Conservation (phyloP, 768 basidiomycete species). For the Russula sp. region DNA sequence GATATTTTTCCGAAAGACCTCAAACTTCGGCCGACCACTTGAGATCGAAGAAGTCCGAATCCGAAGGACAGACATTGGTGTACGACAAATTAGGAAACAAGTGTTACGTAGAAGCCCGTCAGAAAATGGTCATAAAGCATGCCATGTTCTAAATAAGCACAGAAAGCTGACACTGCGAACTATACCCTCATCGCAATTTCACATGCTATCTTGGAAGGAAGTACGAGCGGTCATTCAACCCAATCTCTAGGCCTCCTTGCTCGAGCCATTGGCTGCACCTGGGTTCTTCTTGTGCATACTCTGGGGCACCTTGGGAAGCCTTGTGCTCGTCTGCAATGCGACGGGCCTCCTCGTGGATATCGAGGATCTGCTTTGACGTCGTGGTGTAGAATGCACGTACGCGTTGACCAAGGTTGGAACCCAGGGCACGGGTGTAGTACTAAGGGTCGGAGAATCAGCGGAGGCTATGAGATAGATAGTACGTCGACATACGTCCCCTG, state of each 20-base stretch:
- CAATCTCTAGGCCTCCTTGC: not conserved
- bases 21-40: conserved; percentile 15
- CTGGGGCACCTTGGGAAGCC: conserved; percentile 10
- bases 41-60: not conserved
- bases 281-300: not conserved
- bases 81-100: no score
- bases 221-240: not conserved
- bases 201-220: not conserved
- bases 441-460: conserved; percentile 33
- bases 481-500: conserved; percentile 52
- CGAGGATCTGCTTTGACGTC: conserved; percentile 82
- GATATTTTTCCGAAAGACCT: conserved; percentile 1
- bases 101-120: not conserved
- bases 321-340: conserved; percentile 72
- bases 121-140: not conserved
- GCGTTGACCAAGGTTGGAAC: conserved; percentile 73
- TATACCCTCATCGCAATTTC: not conserved
- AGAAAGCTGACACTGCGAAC: not conserved
- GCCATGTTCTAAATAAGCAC: not conserved
- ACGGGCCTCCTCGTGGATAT: conserved; percentile 91
- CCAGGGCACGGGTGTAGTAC: conserved; percentile 77
- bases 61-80: not conserved
- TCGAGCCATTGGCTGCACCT: not conserved
- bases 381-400: conserved; percentile 81
- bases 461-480: not conserved